These are phyloP conservation scores for Mortierella sp. DNA, from an alignment of 371 early-diverging fungal species.

Conservation along the genomic window DNA sequence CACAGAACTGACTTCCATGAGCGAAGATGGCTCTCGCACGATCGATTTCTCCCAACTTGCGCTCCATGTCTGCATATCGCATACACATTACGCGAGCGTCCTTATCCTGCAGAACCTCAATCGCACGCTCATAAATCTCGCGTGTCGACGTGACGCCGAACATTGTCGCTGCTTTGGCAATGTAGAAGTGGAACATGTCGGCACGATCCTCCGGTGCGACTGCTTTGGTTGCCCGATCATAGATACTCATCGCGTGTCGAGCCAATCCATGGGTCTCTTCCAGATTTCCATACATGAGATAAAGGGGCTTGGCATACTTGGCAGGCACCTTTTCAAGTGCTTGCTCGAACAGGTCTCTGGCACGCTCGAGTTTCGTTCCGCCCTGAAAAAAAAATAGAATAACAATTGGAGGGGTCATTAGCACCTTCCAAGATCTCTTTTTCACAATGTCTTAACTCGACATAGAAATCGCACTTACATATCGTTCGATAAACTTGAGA, in stretches of 20 bases:
- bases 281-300: constrained; percentile 91
- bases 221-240: constrained; percentile 88
- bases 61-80: constrained; percentile 89
- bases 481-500: constrained; percentile 86
- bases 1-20: constrained; percentile 90
- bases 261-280: constrained; percentile 96
- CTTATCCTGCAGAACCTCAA: constrained; percentile 87
- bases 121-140: constrained; percentile 92
- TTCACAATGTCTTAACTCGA: not conserved
- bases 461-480: constrained; percentile 60
- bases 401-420: not conserved
- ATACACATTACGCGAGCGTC: constrained; percentile 84
- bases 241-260: constrained; percentile 93
- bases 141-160: constrained; percentile 91
- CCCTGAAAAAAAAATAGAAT: constrained; percentile 59
- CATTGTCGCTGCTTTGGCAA: constrained; percentile 87
- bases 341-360: constrained; percentile 96
- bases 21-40: constrained; percentile 94
- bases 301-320: constrained; percentile 88
- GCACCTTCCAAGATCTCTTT: not conserved
- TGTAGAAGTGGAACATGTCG: constrained; percentile 90
- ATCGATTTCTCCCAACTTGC: constrained; percentile 94
- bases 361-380: constrained; percentile 88
- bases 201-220: constrained; percentile 82
- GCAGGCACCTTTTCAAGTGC: constrained; percentile 91